Evolutionary conservation across 495 filamentous ascomycete genomes (phyloP), one percentile per base, ranked within the genome.

Genomic region (Penicillium canariense): DNA sequence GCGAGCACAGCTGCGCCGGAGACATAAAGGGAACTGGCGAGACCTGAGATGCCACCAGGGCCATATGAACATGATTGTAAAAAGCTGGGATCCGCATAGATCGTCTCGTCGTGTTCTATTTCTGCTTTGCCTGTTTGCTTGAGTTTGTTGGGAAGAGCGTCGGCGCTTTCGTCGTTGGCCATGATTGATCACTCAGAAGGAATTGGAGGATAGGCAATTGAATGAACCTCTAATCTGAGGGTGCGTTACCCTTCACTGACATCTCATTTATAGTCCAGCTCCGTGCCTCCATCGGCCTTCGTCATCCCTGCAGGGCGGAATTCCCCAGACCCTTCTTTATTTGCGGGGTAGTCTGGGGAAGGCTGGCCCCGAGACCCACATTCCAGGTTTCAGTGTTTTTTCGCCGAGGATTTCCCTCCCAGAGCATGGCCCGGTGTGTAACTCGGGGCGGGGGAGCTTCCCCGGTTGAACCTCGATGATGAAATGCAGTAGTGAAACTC

Each of bases 21-120:
- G 10, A 54, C 51, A 39, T 54, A 54, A 10, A 27, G 47, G 7
- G 54, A 50, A 31, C 26, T 27, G n/a, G 49, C 39, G n/a, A 55
- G 35, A 26, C 45, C 36, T 14, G 36, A 15, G 15, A 50, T 23
- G 20, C 47, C 47, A 39, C 45, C 35, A 23, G 52, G 32, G 44
- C 44, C 43, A 40, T 55, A 52, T 3, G 38, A 38, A 18, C 28
- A 15, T 1, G 49, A 28, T 45, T 45, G 42, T 25, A 45, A 23
- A 26, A 45, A 45, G 14, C 42, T 28, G 12, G 42, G 42, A 22
- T 45, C 42, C 26, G 42, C 42, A 18, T 27, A 27, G n/a, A 45
- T 28, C n/a, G 42, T 45, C 42, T 45, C 42, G 10, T 45, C 25
- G 14, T 45, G 42, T 28, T 45, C 25, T 28, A 23, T 15, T n/a